Percentiles rank a stretch among this genome's conserved stretches.
These are phyloP conservation scores for Ophiostoma novo-ulmi DNA, from an alignment of 2,329 filamentous ascomycete species.

Conservation along the genomic window DNA sequence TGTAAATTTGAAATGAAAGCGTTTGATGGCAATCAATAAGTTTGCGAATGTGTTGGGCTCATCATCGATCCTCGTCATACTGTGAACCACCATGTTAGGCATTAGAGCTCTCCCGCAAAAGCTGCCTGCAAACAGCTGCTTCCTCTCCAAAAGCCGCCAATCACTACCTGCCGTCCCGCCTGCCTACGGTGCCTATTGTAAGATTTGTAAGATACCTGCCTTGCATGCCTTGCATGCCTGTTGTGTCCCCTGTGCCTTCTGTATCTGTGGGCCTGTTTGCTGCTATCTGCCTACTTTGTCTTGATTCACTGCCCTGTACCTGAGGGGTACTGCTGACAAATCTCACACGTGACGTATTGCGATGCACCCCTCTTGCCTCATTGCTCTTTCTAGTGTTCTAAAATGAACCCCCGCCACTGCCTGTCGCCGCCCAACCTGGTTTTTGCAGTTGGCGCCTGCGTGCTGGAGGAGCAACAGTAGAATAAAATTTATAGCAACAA, in stretches of 20 bases:
- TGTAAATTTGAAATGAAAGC: not conserved
- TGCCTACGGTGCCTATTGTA: not conserved
- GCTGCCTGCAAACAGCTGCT: not conserved
- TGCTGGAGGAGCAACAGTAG: constrained; percentile 24
- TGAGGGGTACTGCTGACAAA: constrained; percentile 14
- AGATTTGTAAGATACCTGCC: no score
- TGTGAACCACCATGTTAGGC: not conserved
- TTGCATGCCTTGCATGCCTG: not conserved
- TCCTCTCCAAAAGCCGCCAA: not conserved
- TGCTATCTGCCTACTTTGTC: not conserved
- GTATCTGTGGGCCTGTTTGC: not conserved
- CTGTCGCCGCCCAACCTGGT: constrained; percentile 27
- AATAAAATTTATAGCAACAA: not conserved
- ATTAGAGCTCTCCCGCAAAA: not conserved
- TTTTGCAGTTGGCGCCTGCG: constrained; percentile 23
- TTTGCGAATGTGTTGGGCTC: not conserved
- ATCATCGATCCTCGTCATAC: not conserved
- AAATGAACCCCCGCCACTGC: constrained; percentile 16
- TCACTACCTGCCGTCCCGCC: not conserved
- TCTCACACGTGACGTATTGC: constrained; percentile 23
- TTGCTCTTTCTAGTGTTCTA: not conserved
- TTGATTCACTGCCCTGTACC: constrained; percentile 5
- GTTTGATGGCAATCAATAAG: not conserved
- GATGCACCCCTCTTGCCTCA: not conserved
- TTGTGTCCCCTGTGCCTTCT: not conserved